These are phyloP conservation scores for Candida succiphila DNA, from an alignment of 805 yeast genomes.

Conservation along the genomic window DNA sequence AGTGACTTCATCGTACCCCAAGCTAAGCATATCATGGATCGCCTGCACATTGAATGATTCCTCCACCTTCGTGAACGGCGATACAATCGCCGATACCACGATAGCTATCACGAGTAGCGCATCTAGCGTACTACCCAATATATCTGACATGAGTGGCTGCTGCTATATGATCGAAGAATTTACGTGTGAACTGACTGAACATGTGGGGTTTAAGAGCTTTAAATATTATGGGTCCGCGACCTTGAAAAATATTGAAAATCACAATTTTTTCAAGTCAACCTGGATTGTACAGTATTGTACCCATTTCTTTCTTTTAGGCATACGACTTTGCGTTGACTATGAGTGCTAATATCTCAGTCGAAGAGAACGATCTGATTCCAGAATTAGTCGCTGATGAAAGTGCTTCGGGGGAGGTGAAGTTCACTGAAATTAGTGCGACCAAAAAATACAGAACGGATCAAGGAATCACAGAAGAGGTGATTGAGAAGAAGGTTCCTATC, in stretches of 20 bases:
- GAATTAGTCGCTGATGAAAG: conserved; percentile 15
- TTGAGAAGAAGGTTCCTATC: conserved; percentile 58
- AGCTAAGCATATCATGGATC: conserved; percentile 63
- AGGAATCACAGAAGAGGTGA: conserved; percentile 10
- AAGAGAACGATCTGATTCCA: conserved; percentile 16
- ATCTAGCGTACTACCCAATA: conserved; percentile 8
- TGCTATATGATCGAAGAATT: too few relatives aligned
- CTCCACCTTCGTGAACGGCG: conserved; percentile 90
- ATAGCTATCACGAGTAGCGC: conserved; percentile 33
- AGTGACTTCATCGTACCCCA: conserved; percentile 39
- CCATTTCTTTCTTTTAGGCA: too few relatives aligned
- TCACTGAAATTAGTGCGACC: conserved; percentile 25
- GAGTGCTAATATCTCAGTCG: background rate
- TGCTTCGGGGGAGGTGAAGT: conserved; percentile 7
- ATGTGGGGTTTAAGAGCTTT: too few relatives aligned
- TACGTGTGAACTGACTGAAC: too few relatives aligned
- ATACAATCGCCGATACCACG: conserved; percentile 35
- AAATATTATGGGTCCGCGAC: too few relatives aligned
- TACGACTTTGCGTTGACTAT: too few relatives aligned
- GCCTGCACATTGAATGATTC: conserved; percentile 92
- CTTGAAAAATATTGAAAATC: too few relatives aligned
- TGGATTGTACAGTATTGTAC: too few relatives aligned
- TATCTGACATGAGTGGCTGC: too few relatives aligned
- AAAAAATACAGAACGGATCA: conserved; percentile 15
- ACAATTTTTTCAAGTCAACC: too few relatives aligned